phyloP scores from a whole-genome alignment of 1,284 basidiomycete genomes.

The Ustilago esculenta region DNA sequence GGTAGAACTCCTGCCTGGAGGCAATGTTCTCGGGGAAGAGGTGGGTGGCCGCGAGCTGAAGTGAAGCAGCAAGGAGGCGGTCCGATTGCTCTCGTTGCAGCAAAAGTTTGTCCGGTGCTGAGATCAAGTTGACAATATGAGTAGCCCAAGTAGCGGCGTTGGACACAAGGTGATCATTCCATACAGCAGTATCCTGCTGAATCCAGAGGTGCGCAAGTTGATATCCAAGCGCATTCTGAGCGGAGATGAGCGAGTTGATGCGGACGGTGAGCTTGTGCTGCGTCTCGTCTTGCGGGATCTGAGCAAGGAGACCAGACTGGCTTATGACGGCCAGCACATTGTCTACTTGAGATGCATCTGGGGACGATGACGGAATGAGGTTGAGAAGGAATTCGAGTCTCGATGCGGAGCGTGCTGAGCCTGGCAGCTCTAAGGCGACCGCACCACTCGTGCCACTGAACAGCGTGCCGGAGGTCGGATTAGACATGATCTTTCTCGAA shows the following conservation, averaged over 20 bases:
- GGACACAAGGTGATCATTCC: slow-evolving; percentile 35
- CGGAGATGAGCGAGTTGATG: slow-evolving; percentile 45
- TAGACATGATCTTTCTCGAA: slow-evolving; percentile 1
- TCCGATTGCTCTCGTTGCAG: slow-evolving; percentile 10
- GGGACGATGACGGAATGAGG: slow-evolving; percentile 17
- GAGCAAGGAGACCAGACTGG: slow-evolving; percentile 26
- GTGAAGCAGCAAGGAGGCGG: slow-evolving; percentile 24
- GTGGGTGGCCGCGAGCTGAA: slow-evolving; percentile 22
- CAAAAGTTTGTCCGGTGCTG: slow-evolving; percentile 29
- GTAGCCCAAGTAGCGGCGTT: slow-evolving; percentile 46
- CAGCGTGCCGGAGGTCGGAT: background rate
- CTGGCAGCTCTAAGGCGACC: slow-evolving; percentile 22
- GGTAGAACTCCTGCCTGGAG: slow-evolving; percentile 47
- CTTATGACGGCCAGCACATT: slow-evolving; percentile 24
- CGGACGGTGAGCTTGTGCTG: slow-evolving; percentile 45
- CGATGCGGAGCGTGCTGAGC: slow-evolving; percentile 16
- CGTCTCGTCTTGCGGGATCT: slow-evolving; percentile 19
- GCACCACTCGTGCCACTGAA: slow-evolving; percentile 2
- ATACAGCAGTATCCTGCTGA: slow-evolving; percentile 33
- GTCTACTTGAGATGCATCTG: slow-evolving; percentile 15
- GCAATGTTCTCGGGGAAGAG: slow-evolving; percentile 35
- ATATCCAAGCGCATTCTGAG: slow-evolving; percentile 42
- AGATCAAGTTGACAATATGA: slow-evolving; percentile 35
- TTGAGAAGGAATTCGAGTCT: slow-evolving; percentile 40
- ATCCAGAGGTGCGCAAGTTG: slow-evolving; percentile 40